A percentile compares a stretch with the other conserved stretches of the same genome.
These are phyloP conservation scores for Mortierella sp. DNA, from an alignment of 371 early-diverging fungal species.

Conservation along the genomic window DNA sequence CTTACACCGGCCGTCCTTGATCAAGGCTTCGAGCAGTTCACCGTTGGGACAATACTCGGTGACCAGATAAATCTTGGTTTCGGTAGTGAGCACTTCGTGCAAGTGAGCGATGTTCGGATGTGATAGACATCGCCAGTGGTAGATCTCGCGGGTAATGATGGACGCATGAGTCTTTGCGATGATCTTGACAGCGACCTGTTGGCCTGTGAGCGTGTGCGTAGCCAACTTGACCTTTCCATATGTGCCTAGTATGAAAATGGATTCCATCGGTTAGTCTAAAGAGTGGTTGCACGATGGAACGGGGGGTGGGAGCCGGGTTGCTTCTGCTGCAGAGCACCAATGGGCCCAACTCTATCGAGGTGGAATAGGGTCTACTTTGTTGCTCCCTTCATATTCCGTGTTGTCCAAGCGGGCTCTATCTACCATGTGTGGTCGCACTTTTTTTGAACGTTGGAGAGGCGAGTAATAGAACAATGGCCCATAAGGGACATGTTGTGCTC, in stretches of 20 bases:
- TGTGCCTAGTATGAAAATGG: slow-evolving; percentile 63
- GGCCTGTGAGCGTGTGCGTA: slow-evolving; percentile 81
- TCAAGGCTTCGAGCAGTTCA: slow-evolving; percentile 79
- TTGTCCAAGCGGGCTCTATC: too few relatives aligned
- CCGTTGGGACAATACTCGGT: slow-evolving; percentile 85
- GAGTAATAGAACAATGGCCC: too few relatives aligned
- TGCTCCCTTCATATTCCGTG: too few relatives aligned
- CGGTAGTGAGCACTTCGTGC: slow-evolving; percentile 87
- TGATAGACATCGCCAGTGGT: slow-evolving; percentile 85
- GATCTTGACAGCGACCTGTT: slow-evolving; percentile 88
- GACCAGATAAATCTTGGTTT: slow-evolving; percentile 82
- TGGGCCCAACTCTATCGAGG: too few relatives aligned
- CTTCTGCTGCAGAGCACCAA: too few relatives aligned
- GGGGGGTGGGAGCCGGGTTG: too few relatives aligned
- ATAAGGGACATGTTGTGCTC: too few relatives aligned
- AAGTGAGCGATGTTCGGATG: slow-evolving; percentile 89
- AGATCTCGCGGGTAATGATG: slow-evolving; percentile 84
- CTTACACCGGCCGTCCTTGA: slow-evolving; percentile 66
- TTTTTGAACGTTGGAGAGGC: too few relatives aligned
- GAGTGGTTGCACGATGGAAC: too few relatives aligned
- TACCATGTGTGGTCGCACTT: too few relatives aligned
- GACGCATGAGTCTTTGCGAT: slow-evolving; percentile 86
- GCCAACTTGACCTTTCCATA: slow-evolving; percentile 91
- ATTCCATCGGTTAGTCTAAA: neutral
- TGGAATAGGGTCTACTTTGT: too few relatives aligned